Evolutionary conservation across 2,329 filamentous ascomycete species (phyloP), one percentile per base, ranked within the genome.

Genomic region (Scedosporium boydii): DNA sequence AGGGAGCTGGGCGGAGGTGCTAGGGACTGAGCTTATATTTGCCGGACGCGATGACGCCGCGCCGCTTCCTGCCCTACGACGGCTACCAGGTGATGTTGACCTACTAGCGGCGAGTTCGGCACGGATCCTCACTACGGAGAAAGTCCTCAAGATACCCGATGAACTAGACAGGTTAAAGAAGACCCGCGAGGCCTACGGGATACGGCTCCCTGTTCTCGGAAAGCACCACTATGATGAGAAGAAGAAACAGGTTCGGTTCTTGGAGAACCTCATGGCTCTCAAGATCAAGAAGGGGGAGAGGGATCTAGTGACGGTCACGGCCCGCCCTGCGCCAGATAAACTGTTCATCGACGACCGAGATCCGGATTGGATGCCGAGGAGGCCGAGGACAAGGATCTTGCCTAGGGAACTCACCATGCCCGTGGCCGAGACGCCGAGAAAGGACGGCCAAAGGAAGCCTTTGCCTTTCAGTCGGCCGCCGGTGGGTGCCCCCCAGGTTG

Each of bases 21-120:
- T 96, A 53, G 93, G 93, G 42, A 96, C 92, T 0, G 91, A 96
- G 67, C 77, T 93, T 66, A 83, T 96, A 51, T 88, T 97, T 68
- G 81, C 80, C 1, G 75, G 74, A 16, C 82, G 79, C 60, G 56
- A 51, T 65, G 75, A 80, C 65, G 65, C 70, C 6, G 67, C 74
- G 62, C 46, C 51, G 4, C 71, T 82, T 2, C 80, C 82, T 3
- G 72, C 73, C 7, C 71, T 83, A 46, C 81, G 80, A n/a, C 75
- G 78, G 26, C 79, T 84, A 27, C 77, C 76, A 38, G 78, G 82
- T 23, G 81, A 83, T 26, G 85, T 90, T 44, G 88, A 93, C 70
- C 78, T 96, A 4, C 76, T 96, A 3, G 87, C 84, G n/a, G 84
- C 86, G 42, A 87, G 87, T 65, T 84, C 85, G 59, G 82, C 87